Evolutionary conservation across 805 yeast genomes (phyloP), one percentile per base, ranked within the genome.

Genomic region (Kodamaea nitidulidarum): DNA sequence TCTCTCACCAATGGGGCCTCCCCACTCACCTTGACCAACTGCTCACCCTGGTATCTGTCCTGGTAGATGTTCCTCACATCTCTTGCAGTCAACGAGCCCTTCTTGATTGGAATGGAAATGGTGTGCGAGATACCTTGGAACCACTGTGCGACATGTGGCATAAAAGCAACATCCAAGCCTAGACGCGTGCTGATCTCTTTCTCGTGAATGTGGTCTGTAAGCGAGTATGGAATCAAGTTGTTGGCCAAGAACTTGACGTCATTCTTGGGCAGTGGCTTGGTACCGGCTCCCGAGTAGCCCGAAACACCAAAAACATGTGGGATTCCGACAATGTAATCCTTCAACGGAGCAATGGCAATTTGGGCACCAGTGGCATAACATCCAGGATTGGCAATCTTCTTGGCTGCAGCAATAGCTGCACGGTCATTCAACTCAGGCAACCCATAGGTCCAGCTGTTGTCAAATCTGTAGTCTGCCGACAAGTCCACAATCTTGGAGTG

Each of bases 341-440:
- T 64, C 52, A 93, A 70, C 25, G 98, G 99, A 35, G 91, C 81
- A 58, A 93, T 81, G 10, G 95, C 90, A 46, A 39, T 34, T 70
- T 93, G 98, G 10, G 97, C 93, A 42, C 95, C 97, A 33, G 99
- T 93, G n/a, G 98, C 97, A 60, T 90, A 93, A 71, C 99, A 93
- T 35, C 98, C 99, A 2, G 99, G 99, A 67, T 93, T 93, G 4
- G 97, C 82, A 45, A 93, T 85, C 59, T 84, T 86, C 54, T 75
- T 60, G 14, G 98, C 91, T 10, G 68, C 56, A 26, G 84, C 76
- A 51, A 93, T 84, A 8, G 56, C 56, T 7, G 67, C 56, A 59
- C 98, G 80, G 49, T 79, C 74, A 41, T 77, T 80, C 54, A 93
- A 74, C 66, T 93, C 99, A 7, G 99, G 99, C 51, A 93, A 76